Evolutionary conservation across 2,329 filamentous ascomycete genomes (phyloP).

Genomic region (Venturia oleaginea): DNA sequence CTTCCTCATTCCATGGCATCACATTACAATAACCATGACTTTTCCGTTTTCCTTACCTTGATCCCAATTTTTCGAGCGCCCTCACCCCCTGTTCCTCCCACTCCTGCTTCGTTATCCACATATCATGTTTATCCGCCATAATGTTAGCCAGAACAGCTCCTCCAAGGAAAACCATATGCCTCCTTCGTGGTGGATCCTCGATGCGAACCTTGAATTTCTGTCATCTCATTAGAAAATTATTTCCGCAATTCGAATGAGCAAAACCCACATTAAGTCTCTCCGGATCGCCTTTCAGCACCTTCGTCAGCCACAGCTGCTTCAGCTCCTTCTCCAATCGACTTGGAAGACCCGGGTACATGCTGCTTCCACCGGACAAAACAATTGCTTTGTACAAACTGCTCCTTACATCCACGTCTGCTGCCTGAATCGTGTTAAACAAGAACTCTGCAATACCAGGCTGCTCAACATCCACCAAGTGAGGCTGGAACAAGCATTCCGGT

Average conservation of each 20-base stretch:
- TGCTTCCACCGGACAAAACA: slow-evolving; percentile 90
- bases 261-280: slow-evolving; percentile 62
- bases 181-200: slow-evolving; percentile 88
- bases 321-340: slow-evolving; percentile 95
- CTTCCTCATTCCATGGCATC: background rate
- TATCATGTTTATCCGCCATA: slow-evolving; percentile 97
- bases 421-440: slow-evolving; percentile 97
- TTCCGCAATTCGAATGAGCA: background rate
- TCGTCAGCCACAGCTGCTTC: slow-evolving; percentile 96
- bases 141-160: slow-evolving; percentile 96
- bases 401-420: slow-evolving; percentile 89
- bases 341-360: slow-evolving; percentile 97
- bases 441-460: slow-evolving; percentile 95
- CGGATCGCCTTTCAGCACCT: slow-evolving; percentile 81
- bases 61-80: slow-evolving; percentile 84
- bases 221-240: background rate
- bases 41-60: slow-evolving; percentile 25
- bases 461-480: slow-evolving; percentile 93
- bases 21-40: too few relatives aligned
- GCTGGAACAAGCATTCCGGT: slow-evolving; percentile 96
- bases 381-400: slow-evolving; percentile 94
- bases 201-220: slow-evolving; percentile 99
- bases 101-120: slow-evolving; percentile 97
- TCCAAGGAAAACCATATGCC: slow-evolving; percentile 99
- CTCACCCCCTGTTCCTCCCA: slow-evolving; percentile 88